Conservation (phyloP, 1,284 basidiomycete genomes). For the Marasmius tenuissimus region DNA sequence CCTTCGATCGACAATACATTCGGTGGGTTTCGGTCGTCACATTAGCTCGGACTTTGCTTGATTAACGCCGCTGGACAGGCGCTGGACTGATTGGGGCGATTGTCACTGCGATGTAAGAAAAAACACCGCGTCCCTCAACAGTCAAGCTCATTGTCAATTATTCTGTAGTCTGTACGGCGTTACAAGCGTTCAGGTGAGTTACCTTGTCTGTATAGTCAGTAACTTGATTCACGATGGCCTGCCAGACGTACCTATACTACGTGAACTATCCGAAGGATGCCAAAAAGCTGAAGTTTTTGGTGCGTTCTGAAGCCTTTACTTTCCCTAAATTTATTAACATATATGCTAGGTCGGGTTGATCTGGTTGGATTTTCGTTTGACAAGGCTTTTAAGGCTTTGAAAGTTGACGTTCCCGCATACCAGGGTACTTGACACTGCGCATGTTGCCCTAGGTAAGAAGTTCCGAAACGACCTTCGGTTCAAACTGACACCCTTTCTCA, state of each 20-base stretch:
- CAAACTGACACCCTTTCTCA: conserved; percentile 22
- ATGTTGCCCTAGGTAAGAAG: conserved; percentile 7
- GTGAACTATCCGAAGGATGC: conserved; percentile 21
- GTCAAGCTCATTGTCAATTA: neutral
- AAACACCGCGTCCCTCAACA: neutral
- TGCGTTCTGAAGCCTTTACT: conserved; percentile 3
- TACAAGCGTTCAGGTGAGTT: conserved; percentile 20
- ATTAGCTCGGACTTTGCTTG: neutral
- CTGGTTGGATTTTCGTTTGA: conserved; percentile 7
- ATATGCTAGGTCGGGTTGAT: conserved; percentile 11
- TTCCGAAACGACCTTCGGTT: neutral
- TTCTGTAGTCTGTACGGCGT: conserved; percentile 18
- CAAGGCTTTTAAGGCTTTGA: neutral
- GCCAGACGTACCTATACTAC: conserved; percentile 23
- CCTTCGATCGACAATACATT: neutral
- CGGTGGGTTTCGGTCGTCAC: neutral
- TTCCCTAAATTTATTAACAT: neutral
- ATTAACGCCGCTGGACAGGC: conserved; percentile 4
- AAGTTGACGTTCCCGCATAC: neutral
- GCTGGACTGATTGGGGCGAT: conserved; percentile 20
- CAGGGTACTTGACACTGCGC: conserved; percentile 14
- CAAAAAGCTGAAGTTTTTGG: conserved; percentile 12
- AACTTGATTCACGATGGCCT: neutral
- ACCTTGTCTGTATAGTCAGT: neutral
- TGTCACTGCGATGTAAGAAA: conserved; percentile 17